Evolutionary conservation across 306 rosid genomes (phyloP).

Genomic region (Prunus salicina): DNA sequence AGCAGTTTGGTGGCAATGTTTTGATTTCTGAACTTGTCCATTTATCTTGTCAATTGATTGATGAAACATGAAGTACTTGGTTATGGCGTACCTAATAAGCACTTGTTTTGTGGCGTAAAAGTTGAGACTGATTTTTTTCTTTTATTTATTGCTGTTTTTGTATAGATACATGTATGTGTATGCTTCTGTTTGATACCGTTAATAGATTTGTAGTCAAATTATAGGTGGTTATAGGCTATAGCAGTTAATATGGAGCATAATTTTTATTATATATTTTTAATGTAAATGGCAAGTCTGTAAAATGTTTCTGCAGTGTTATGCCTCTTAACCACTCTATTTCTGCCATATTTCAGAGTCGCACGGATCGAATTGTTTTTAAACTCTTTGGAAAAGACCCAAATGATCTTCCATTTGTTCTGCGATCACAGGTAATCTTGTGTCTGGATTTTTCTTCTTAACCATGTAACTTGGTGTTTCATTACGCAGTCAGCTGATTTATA

Average conservation of each 20-base stretch:
- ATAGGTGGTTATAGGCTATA: background rate
- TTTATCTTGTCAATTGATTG: background rate
- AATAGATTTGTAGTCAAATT: background rate
- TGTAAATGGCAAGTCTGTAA: slow-evolving; percentile 1
- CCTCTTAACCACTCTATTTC: slow-evolving; percentile 12
- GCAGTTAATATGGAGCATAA: background rate
- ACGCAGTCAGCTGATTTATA: slow-evolving; percentile 4
- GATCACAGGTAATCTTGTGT: slow-evolving; percentile 59
- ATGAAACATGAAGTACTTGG: background rate
- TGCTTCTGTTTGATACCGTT: background rate
- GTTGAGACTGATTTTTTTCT: background rate
- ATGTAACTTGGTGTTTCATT: slow-evolving; percentile 20
- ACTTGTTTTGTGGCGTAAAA: background rate
- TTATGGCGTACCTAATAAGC: background rate
- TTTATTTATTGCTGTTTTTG: background rate
- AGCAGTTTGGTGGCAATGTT: background rate
- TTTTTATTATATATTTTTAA: background rate
- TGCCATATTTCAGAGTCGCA: slow-evolving; percentile 61
- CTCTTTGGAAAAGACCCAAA: slow-evolving; percentile 89
- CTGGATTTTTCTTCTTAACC: slow-evolving; percentile 19
- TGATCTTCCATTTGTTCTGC: slow-evolving; percentile 68
- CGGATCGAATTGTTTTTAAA: slow-evolving; percentile 89
- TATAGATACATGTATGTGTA: background rate
- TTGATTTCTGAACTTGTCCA: background rate
- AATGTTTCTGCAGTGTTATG: slow-evolving; percentile 7